Conservation (phyloP, 495 filamentous ascomycete genomes). For the Trichoderma virens region DNA sequence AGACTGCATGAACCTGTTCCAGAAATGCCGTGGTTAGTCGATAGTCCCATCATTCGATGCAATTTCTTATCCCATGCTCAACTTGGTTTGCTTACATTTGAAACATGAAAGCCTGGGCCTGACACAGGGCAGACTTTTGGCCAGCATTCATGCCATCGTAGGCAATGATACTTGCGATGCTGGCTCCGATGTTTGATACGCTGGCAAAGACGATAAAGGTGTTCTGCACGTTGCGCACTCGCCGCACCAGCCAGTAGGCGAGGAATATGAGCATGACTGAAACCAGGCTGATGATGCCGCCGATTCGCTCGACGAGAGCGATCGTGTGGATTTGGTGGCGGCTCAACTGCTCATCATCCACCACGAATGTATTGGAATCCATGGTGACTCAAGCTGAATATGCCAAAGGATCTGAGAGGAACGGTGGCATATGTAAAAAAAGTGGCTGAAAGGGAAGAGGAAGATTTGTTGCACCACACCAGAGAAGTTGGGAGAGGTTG, state of each 20-base stretch:
- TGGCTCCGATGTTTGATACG: slow-evolving; percentile 64
- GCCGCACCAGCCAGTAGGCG: slow-evolving; percentile 49
- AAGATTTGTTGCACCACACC: too few species aligned
- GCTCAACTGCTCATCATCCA: slow-evolving; percentile 9
- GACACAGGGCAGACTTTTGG: slow-evolving; percentile 46
- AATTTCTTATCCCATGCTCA: slow-evolving; percentile 18
- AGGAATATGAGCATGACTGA: slow-evolving; percentile 58
- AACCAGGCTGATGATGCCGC: slow-evolving; percentile 50
- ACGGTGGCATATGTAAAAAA: not conserved
- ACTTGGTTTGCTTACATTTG: slow-evolving; percentile 23
- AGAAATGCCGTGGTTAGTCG: not conserved
- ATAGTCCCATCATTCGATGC: not conserved
- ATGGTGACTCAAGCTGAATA: not conserved
- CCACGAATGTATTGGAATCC: not conserved
- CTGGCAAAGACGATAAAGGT: slow-evolving; percentile 70
- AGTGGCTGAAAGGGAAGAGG: not conserved
- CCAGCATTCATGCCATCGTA: slow-evolving; percentile 41
- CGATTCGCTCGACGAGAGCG: slow-evolving; percentile 30
- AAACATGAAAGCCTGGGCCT: slow-evolving; percentile 65
- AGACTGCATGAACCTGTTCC: slow-evolving; percentile 36
- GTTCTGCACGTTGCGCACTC: slow-evolving; percentile 66
- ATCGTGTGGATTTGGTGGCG: slow-evolving; percentile 24
- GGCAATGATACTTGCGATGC: slow-evolving; percentile 60
- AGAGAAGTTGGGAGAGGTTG: too few species aligned
- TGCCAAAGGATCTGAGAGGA: not conserved